phyloP scores from a whole-genome alignment of 805 yeast species.

The Lachancea mirantina region DNA sequence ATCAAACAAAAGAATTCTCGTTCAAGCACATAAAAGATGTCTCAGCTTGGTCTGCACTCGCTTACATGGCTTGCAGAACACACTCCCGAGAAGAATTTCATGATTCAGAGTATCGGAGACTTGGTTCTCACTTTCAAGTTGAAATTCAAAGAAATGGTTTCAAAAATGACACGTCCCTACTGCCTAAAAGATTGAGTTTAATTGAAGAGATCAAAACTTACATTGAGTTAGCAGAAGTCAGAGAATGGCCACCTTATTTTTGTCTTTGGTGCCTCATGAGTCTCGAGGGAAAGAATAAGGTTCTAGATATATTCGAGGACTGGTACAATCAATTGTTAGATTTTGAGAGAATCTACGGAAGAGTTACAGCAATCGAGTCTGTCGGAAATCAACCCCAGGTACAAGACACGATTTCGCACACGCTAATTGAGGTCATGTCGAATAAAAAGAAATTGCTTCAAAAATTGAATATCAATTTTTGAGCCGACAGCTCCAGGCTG shows the following conservation, averaged over 20 bases:
- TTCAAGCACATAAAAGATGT: conserved; percentile 24
- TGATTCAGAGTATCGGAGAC: too few species aligned
- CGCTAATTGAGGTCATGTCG: too few species aligned
- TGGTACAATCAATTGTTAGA: conserved; percentile 16
- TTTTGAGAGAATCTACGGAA: conserved; percentile 1
- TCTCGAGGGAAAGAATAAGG: too few species aligned
- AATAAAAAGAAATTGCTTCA: too few species aligned
- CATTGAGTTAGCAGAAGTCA: conserved; percentile 15
- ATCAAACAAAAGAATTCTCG: conserved; percentile 21
- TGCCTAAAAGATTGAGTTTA: not conserved
- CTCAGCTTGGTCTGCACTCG: conserved; percentile 32
- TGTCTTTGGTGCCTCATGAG: too few species aligned
- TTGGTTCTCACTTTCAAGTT: not conserved
- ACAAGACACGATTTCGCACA: too few species aligned
- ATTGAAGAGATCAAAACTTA: conserved; percentile 6
- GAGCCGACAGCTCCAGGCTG: too few species aligned
- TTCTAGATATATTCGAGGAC: conserved; percentile 1
- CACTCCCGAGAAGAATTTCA: too few species aligned
- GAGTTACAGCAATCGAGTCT: too few species aligned
- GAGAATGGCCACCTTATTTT: conserved; percentile 25
- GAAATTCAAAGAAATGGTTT: not conserved
- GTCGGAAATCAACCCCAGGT: too few species aligned
- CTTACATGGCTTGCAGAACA: conserved; percentile 5
- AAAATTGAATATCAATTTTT: too few species aligned
- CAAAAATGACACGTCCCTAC: not conserved